Base-by-base conservation (phyloP, 2,329 filamentous ascomycete genomes). In the Ceratocystiopsis sp. region DNA sequence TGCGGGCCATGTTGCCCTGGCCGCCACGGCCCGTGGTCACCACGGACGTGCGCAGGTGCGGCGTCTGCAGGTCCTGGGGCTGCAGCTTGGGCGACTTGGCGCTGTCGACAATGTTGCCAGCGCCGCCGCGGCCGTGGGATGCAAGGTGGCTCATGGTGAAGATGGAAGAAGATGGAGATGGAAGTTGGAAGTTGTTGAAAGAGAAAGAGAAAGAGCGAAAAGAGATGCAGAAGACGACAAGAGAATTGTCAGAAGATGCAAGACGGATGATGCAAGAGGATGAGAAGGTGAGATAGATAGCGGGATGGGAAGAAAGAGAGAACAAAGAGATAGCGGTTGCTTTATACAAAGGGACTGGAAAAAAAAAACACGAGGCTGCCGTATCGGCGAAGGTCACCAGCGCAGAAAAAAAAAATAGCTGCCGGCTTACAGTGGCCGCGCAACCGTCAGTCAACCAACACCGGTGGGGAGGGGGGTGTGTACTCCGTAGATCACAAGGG, bases 11-110 rank as follows among this genome's bases (percentile, higher is more conserved):
- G 66, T 93, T 94, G 47, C 86, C 86, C 5, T 74, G 78, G 48
- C 87, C 87, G 44, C 87, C 87, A 42, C 87, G 82, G 45, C 87
- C 87, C 3, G 87, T 95, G 17, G 87, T 94, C 56, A 89, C 86
- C 50, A 84, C 68, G n/a, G 81, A 65, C 39, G 73, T 73, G 64
- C 93, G 94, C 57, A 96, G 74, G 13, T 75, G 81, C 1, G 87
- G 87, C 1, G 86, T 94, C 54, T 79, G 66, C 49, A 93, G 75
- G 55, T 89, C 82, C 49, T 73, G 63, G 41, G 75, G 64, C 29
- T 66, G 61, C 38, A 75, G 52, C 46, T 61, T 59, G 37, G 60
- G 60, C 14, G 66, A 65, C 48, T 67, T 61, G 49, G 64, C 58
- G 45, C 65, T 59, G 50, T 72, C 67, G 56, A 70, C 68, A 57